Evolutionary conservation across 2,329 filamentous ascomycete species (phyloP), one percentile per base, ranked within the genome.

Genomic region (Aspergillus proliferans): DNA sequence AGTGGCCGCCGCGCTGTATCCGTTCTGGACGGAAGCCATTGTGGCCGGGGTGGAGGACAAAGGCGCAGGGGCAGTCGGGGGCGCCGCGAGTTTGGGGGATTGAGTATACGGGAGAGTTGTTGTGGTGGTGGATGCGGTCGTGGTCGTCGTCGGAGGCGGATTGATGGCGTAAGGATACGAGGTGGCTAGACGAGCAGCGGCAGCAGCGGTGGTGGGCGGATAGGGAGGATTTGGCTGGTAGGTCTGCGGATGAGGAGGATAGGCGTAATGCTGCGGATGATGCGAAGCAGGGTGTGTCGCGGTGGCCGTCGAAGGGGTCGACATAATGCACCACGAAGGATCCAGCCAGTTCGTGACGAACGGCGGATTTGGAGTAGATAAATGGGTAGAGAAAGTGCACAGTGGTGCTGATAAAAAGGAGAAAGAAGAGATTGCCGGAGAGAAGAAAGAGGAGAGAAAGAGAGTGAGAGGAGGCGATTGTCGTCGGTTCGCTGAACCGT

Each of bases 271-370:
- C 53, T 80, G 78, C 18, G 38, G 38, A 43, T 48, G 63, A 55
- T 58, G 81, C 70, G 85, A 83, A 62, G 80, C 81, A 66, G 84
- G 83, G 65, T 88, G 77, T 58, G 84, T 86, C 64, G 84, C 84
- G 68, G 85, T 86, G 62, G 84, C 85, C 64, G 84, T 86, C 54
- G 86, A 88, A 59, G 87, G 87, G 60, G 87, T 90, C 77, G 87
- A 91, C 87, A 92, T 91, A 69, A 56, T 67, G 63, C 56, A 62
- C 50, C 47, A 21, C 26, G 52, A 54, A 50, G 47, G 56, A 53
- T 56, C 53, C 56, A 48, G 55, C 57, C 58, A 63, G 60, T 61
- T 30, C 53, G 60, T 56, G 18, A 58, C 53, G 58, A 64, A 58
- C 58, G 55, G 56, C 50, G 52, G 53, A 44, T 44, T 14, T 30